These are phyloP conservation scores for Mrakia hoshinonis DNA, from an alignment of 768 basidiomycete species.

Conservation along the genomic window DNA sequence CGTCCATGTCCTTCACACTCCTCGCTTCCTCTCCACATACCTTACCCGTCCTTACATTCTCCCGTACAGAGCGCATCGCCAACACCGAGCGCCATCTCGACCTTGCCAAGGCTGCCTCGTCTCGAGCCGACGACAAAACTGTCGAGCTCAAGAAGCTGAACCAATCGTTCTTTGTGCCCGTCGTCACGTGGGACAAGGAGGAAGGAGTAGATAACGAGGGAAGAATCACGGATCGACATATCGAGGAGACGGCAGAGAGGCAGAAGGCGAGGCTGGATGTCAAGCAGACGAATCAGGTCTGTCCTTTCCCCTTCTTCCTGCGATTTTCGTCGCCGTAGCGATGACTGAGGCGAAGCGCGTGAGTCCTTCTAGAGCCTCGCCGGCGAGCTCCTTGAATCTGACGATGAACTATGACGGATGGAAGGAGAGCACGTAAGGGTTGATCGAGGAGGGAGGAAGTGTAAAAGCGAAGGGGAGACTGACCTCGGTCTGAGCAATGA, in stretches of 20 bases:
- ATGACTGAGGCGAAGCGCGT: too few relatives aligned
- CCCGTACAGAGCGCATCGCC: slow-evolving; percentile 51
- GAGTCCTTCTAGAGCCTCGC: too few relatives aligned
- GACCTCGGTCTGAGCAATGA: too few relatives aligned
- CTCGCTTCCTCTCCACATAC: background rate
- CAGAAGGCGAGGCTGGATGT: slow-evolving; percentile 80
- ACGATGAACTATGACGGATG: too few relatives aligned
- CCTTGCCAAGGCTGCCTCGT: slow-evolving; percentile 75
- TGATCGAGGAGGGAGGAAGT: too few relatives aligned
- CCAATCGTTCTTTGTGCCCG: slow-evolving; percentile 86
- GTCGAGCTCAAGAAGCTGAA: slow-evolving; percentile 90
- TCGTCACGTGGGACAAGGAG: slow-evolving; percentile 85
- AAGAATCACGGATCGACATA: slow-evolving; percentile 73
- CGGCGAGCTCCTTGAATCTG: too few relatives aligned
- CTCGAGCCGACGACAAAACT: slow-evolving; percentile 80
- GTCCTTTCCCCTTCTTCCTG: too few relatives aligned
- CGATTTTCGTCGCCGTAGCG: too few relatives aligned
- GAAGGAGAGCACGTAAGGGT: too few relatives aligned
- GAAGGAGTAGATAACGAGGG: slow-evolving; percentile 78
- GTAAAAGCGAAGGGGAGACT: too few relatives aligned
- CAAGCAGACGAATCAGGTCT: slow-evolving; percentile 59
- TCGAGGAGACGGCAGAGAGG: slow-evolving; percentile 72
- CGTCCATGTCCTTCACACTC: slow-evolving; percentile 2
- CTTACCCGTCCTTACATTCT: background rate
- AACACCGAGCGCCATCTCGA: slow-evolving; percentile 93